Percentiles rank a stretch among this genome's conserved stretches.
Evolutionary conservation across 805 yeast species (phyloP).

Genomic region (Lipomyces lipofer): DNA sequence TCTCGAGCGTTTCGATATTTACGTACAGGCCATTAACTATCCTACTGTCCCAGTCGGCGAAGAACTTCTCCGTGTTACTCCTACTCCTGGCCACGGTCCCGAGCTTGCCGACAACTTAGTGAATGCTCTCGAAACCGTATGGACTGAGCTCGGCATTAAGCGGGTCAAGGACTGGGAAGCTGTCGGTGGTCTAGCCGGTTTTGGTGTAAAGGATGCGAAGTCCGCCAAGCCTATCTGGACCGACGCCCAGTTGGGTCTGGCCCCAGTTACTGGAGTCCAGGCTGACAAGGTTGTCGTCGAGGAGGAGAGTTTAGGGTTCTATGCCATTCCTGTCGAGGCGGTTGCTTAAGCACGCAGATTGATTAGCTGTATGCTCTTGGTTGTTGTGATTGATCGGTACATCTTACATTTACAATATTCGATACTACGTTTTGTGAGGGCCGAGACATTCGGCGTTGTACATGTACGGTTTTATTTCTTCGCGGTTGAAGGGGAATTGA

Average conservation of each 20-base stretch:
- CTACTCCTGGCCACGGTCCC: constrained; percentile 92
- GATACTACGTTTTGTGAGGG: background rate
- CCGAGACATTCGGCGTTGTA: background rate
- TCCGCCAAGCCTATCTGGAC: constrained; percentile 81
- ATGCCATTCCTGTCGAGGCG: constrained; percentile 17
- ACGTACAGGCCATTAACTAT: constrained; percentile 97
- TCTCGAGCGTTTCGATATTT: constrained; percentile 79
- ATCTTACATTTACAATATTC: background rate
- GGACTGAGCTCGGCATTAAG: constrained; percentile 69
- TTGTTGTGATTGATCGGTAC: background rate
- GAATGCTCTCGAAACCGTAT: constrained; percentile 76
- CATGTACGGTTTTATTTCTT: background rate
- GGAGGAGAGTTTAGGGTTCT: constrained; percentile 6
- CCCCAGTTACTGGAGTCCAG: constrained; percentile 2
- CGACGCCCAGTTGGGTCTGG: constrained; percentile 59
- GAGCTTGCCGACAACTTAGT: constrained; percentile 75
- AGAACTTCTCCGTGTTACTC: constrained; percentile 96
- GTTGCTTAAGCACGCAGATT: constrained; percentile 15
- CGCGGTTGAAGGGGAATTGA: background rate
- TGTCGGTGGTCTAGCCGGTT: constrained; percentile 89
- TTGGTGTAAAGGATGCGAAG: constrained; percentile 58
- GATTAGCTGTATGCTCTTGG: background rate
- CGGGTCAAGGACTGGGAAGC: constrained; percentile 75
- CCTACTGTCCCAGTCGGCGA: constrained; percentile 97
- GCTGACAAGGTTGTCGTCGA: background rate